Evolutionary conservation across 2,329 filamentous ascomycete species (phyloP).

Genomic region (Talaromyces sp.): DNA sequence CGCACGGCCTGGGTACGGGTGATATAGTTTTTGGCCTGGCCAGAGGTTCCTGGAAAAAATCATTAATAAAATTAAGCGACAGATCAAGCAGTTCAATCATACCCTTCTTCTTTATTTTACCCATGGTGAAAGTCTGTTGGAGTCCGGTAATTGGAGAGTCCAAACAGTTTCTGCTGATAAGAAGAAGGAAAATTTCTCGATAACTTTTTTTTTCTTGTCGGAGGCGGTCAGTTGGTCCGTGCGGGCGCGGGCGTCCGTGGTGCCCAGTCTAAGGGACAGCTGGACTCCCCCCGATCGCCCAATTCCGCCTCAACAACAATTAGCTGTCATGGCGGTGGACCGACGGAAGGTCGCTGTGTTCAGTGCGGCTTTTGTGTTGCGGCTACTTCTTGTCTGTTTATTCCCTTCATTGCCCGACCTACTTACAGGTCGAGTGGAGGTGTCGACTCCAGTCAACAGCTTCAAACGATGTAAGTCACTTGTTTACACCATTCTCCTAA

Average conservation of each 20-base stretch:
- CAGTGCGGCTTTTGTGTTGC: conserved; percentile 72
- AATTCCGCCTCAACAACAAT: conserved; percentile 1
- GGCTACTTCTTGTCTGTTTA: conserved; percentile 75
- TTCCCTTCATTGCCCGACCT: conserved; percentile 85
- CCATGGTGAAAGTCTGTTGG: conserved; percentile 55
- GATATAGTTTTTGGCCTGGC: conserved; percentile 97
- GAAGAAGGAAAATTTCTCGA: conserved; percentile 41
- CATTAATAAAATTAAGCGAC: conserved; percentile 16
- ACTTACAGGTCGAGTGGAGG: conserved; percentile 87
- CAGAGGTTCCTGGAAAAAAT: conserved; percentile 66
- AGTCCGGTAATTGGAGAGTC: conserved; percentile 14
- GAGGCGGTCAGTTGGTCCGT: conserved; percentile 34
- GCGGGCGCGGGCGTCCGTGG: conserved; percentile 28
- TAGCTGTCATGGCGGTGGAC: conserved; percentile 54
- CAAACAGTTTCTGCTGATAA: conserved; percentile 35
- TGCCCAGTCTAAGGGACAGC: conserved; percentile 13
- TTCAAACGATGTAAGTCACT: conserved; percentile 80
- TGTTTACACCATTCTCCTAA: neutral
- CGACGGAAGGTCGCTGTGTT: conserved; percentile 70
- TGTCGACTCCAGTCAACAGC: conserved; percentile 95
- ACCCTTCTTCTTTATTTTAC: conserved; percentile 87
- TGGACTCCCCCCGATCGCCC: conserved; percentile 6
- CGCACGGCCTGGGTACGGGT: conserved; percentile 95
- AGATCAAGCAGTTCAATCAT: conserved; percentile 20
- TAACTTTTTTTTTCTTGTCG: conserved; percentile 37